These are phyloP conservation scores for Myxozyma geophila DNA, from an alignment of 805 yeast genomes.

Conservation along the genomic window DNA sequence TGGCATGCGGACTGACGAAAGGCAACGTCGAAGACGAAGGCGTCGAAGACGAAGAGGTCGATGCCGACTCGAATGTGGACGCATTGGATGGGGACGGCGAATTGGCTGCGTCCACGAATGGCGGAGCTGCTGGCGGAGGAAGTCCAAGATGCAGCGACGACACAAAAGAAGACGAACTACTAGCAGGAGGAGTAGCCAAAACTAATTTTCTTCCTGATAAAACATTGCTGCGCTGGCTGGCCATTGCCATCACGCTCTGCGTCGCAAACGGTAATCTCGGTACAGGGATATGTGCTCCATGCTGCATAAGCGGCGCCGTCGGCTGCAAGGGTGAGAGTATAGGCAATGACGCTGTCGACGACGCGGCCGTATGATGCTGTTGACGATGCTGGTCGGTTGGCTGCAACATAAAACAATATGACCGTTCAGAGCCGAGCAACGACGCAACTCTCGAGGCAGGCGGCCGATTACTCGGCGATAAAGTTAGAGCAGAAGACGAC, in stretches of 20 bases:
- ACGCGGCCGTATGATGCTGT: slow-evolving; percentile 4
- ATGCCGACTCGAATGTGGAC: background rate
- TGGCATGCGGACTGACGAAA: slow-evolving; percentile 1
- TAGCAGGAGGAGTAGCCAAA: slow-evolving; percentile 5
- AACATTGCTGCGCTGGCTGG: background rate
- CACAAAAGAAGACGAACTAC: slow-evolving; percentile 12
- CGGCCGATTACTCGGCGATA: background rate
- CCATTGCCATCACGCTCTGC: slow-evolving; percentile 17
- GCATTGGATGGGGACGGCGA: slow-evolving; percentile 1
- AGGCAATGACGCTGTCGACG: slow-evolving; percentile 3
- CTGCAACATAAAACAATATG: slow-evolving; percentile 30
- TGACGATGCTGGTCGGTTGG: slow-evolving; percentile 20
- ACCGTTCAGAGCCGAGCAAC: slow-evolving; percentile 16
- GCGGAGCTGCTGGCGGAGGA: background rate
- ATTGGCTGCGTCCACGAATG: background rate
- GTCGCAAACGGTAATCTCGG: slow-evolving; percentile 26
- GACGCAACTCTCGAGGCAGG: background rate
- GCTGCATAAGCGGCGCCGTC: background rate
- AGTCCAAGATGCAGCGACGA: slow-evolving; percentile 1
- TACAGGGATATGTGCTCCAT: slow-evolving; percentile 14
- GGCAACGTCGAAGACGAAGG: slow-evolving; percentile 4
- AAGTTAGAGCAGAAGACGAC: slow-evolving; percentile 12
- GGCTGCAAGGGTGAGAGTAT: background rate
- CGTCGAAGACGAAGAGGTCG: background rate
- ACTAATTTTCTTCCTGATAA: background rate